Base-by-base conservation (phyloP, 495 filamentous ascomycete species). In the Copromyces sp. region DNA sequence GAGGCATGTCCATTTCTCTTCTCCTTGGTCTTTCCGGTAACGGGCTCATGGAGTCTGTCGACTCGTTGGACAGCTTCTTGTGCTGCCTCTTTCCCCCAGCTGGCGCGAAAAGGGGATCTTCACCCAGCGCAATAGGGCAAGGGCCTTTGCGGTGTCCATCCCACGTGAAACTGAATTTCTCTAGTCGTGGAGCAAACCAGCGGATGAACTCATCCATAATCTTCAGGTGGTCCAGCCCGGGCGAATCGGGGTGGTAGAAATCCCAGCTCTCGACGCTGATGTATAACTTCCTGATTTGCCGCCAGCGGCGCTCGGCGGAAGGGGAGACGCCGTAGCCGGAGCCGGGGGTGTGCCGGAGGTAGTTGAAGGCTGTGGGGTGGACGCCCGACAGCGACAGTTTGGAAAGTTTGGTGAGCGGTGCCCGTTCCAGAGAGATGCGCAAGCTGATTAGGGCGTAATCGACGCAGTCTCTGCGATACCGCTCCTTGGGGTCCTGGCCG, bases 361-460 rank as follows among this genome's bases (percentile, higher is more conserved):
- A 94, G 71, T 90, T 84, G 44, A 93, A 84, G 5, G 87, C 89
- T 1, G 86, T 87, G 1, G 92, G 89, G 72, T 94, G 92, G 11
- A 94, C 86, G 1, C 86, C 85, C 9, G 86, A 83, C 17, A 94
- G 82, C 4, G 90, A 89, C 6, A 95, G 84, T 38, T 87, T 88
- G 40, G 84, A 82, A 2, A 95, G 85, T 42, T 81, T 82, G 47
- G 73, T 83, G 40, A 94, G 82, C 2, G 87, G 86, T 9, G 88
- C 86, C 68, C 89, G 87, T 78, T 94, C 92, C 14, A 94, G 80
- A 1, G 92, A 89, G 72, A 94, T 92, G 69, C 92, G 90, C 68
- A 94, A 80, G 73, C 90, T 92, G 74, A 94, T 92, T 42, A 94
- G 86, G 4, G 92, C 92, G 78, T 94, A 94, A 82, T 94, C 93